Conservation (phyloP, 1,284 basidiomycete species). For the Sanghuangporus weigelae region DNA sequence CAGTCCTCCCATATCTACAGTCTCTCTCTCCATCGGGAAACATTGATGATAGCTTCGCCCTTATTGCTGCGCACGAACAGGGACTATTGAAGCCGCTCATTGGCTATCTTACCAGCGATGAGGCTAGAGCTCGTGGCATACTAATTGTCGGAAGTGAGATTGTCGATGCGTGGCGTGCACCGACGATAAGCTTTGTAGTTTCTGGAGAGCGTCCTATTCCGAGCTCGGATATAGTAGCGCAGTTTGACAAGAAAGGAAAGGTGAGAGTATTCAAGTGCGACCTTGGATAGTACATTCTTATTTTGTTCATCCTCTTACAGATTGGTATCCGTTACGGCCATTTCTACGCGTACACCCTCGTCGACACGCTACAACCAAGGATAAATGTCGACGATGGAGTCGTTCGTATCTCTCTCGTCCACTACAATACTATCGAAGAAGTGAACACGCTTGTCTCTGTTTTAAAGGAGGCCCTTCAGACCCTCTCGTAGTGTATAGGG, state of each 20-base stretch:
- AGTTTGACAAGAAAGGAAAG: conserved; percentile 53
- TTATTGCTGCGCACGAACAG: conserved; percentile 43
- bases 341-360: conserved; percentile 70
- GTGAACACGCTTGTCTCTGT: conserved; percentile 52
- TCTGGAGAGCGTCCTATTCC: conserved; percentile 44
- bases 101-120: conserved; percentile 32
- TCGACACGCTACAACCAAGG: conserved; percentile 47
- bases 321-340: conserved; percentile 75
- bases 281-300: too few relatives aligned
- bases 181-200: conserved; percentile 71
- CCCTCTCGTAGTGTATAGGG: neutral
- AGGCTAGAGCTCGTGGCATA: conserved; percentile 50
- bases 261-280: conserved; percentile 36
- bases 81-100: conserved; percentile 37
- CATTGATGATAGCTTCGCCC: conserved; percentile 43
- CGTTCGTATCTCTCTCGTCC: conserved; percentile 73
- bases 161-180: conserved; percentile 43
- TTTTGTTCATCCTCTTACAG: conserved; percentile 38
- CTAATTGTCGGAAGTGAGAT: conserved; percentile 59
- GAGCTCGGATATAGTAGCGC: conserved; percentile 60
- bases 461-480: conserved; percentile 37
- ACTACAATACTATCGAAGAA: conserved; percentile 74
- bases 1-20: conserved; percentile 59
- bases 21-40: conserved; percentile 46
- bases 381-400: conserved; percentile 61